Evolutionary conservation across 208 protist genomes (phyloP).

Genomic region (Tetramitus jugosus): DNA sequence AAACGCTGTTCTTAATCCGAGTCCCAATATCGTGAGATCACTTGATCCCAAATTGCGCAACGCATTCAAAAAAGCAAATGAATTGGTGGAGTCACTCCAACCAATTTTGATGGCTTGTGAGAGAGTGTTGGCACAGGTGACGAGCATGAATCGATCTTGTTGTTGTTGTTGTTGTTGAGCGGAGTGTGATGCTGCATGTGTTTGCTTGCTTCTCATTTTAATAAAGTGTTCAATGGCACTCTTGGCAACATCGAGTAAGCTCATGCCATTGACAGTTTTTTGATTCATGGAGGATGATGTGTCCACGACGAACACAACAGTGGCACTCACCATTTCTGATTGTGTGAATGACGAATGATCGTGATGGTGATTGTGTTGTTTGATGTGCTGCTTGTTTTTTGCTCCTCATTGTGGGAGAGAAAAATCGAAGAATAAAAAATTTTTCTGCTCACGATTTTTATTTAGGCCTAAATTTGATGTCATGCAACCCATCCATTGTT

Average conservation of each 20-base stretch:
- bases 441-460: too few species aligned
- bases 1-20: background rate
- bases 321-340: too few species aligned
- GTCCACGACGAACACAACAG: conserved; percentile 13
- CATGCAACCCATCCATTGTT: too few species aligned
- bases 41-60: background rate
- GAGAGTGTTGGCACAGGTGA: background rate
- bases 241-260: conserved; percentile 10
- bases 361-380: too few species aligned
- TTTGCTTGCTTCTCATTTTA: conserved; percentile 1
- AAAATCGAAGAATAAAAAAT: too few species aligned
- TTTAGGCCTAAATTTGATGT: too few species aligned
- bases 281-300: conserved; percentile 21
- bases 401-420: too few species aligned
- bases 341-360: too few species aligned
- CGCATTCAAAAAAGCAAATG: background rate
- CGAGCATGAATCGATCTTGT: background rate
- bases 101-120: background rate
- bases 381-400: too few species aligned
- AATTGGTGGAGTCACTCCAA: conserved; percentile 8
- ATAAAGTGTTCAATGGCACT: conserved; percentile 16
- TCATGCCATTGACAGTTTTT: background rate
- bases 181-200: background rate
- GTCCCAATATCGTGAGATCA: background rate
- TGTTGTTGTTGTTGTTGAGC: too few species aligned